Evolutionary conservation across 495 filamentous ascomycete genomes (phyloP).

Genomic region (Thermothielavioides terrestris): DNA sequence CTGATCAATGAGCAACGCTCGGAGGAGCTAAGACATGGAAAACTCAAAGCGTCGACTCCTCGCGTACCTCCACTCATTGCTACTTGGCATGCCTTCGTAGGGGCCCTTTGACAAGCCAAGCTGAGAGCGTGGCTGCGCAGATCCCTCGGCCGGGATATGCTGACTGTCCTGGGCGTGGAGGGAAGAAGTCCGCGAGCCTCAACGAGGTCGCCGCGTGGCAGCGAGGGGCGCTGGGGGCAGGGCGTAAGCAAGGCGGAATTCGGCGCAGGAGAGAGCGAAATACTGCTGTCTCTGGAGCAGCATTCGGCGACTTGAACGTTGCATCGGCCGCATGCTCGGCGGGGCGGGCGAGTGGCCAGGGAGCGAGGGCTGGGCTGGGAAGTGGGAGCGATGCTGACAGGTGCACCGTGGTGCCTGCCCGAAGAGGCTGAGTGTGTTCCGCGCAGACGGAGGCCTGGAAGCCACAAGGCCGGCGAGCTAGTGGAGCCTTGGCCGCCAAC

Average conservation of each 20-base stretch:
- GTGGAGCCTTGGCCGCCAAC: background rate
- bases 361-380: conserved; percentile 1
- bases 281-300: conserved; percentile 2
- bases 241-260: conserved; percentile 3
- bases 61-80: too few relatives aligned
- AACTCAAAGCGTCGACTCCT: too few relatives aligned
- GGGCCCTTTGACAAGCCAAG: background rate
- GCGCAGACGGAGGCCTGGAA: background rate
- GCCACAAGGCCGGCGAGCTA: background rate
- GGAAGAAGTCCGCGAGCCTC: background rate
- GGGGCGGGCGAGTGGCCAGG: conserved; percentile 5
- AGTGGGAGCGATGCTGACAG: background rate
- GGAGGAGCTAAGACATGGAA: background rate
- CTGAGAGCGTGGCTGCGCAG: background rate
- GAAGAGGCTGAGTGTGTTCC: conserved; percentile 3
- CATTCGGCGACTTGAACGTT: conserved; percentile 4
- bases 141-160: background rate
- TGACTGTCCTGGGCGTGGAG: background rate
- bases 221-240: background rate
- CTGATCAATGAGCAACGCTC: background rate
- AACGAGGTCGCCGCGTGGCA: conserved; percentile 2
- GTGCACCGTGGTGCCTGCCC: background rate
- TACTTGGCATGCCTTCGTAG: too few relatives aligned
- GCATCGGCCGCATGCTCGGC: conserved; percentile 10
- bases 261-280: background rate